These are phyloP conservation scores for Vaccinium corymbosum DNA, from an alignment of 148 eudicot species.

Conservation along the genomic window DNA sequence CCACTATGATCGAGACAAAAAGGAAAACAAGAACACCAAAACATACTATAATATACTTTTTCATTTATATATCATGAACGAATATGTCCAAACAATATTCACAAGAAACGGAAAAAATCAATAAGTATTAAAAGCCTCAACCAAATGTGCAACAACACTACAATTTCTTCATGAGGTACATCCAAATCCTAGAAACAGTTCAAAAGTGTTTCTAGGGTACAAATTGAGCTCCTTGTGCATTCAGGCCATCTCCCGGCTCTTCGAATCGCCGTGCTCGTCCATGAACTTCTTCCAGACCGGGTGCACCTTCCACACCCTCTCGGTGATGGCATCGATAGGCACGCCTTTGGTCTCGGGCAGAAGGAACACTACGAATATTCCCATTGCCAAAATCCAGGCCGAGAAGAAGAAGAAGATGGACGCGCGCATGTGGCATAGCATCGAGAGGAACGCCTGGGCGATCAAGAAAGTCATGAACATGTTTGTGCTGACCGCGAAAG, in stretches of 20 bases:
- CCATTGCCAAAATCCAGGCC: constrained; percentile 43
- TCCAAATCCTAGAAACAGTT: background rate
- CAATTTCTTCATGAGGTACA: no score
- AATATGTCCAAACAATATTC: background rate
- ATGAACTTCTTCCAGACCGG: constrained; percentile 40
- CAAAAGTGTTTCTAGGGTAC: background rate
- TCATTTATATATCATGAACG: no score
- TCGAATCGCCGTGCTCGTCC: constrained; percentile 8
- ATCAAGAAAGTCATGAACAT: constrained; percentile 44
- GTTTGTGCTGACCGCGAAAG: constrained; percentile 47
- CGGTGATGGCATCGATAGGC: constrained; percentile 30
- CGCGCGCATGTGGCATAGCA: constrained; percentile 42
- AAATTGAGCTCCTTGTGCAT: background rate
- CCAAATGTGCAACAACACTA: background rate
- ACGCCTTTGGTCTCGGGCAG: constrained; percentile 47
- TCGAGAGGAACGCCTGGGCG: constrained; percentile 42
- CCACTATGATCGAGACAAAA: no score
- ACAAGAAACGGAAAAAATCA: background rate
- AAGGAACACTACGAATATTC: constrained; percentile 33
- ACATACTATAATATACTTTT: no score
- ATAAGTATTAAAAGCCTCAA: background rate
- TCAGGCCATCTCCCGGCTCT: constrained; percentile 20
- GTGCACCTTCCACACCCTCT: constrained; percentile 44
- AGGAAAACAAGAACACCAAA: no score
- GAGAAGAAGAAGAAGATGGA: constrained; percentile 53